These are phyloP conservation scores for Beauveria rudraprayagi DNA, from an alignment of 2,329 filamentous ascomycete species.

Conservation along the genomic window DNA sequence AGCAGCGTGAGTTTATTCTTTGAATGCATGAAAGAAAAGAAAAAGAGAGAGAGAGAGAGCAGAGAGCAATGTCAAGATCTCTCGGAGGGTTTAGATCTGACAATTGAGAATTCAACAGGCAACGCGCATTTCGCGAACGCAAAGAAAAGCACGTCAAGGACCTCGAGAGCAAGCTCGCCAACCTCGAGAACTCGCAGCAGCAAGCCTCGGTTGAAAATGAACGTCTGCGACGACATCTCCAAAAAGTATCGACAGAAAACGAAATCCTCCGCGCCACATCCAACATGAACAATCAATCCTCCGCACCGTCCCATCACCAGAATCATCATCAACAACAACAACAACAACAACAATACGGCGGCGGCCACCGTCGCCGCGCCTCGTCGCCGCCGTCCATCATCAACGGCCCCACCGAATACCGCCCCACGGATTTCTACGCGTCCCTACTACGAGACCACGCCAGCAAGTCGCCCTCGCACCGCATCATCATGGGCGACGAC, in stretches of 20 bases:
- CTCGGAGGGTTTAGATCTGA: not conserved
- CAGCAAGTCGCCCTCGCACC: conserved; percentile 58
- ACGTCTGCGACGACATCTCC: conserved; percentile 72
- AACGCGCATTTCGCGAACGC: conserved; percentile 90
- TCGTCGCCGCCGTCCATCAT: conserved; percentile 37
- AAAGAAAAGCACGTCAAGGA: conserved; percentile 94
- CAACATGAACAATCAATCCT: conserved; percentile 20
- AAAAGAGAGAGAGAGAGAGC: too few species aligned
- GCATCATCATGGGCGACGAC: conserved; percentile 56
- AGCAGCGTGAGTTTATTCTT: conserved; percentile 44
- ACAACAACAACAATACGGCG: not conserved
- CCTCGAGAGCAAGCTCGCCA: conserved; percentile 75
- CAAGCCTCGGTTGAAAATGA: conserved; percentile 76
- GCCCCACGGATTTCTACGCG: conserved; percentile 63
- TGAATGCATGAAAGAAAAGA: not conserved
- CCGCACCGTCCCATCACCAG: not conserved
- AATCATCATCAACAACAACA: not conserved
- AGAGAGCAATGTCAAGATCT: not conserved
- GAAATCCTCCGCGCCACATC: conserved; percentile 83
- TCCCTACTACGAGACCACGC: conserved; percentile 53
- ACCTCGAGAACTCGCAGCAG: conserved; percentile 65
- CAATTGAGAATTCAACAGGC: conserved; percentile 43
- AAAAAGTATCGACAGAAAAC: conserved; percentile 81
- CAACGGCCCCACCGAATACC: conserved; percentile 63
- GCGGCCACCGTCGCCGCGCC: conserved; percentile 18